Evolutionary conservation across 2,329 filamentous ascomycete species (phyloP).

Genomic region (Hypoxylon sp.): DNA sequence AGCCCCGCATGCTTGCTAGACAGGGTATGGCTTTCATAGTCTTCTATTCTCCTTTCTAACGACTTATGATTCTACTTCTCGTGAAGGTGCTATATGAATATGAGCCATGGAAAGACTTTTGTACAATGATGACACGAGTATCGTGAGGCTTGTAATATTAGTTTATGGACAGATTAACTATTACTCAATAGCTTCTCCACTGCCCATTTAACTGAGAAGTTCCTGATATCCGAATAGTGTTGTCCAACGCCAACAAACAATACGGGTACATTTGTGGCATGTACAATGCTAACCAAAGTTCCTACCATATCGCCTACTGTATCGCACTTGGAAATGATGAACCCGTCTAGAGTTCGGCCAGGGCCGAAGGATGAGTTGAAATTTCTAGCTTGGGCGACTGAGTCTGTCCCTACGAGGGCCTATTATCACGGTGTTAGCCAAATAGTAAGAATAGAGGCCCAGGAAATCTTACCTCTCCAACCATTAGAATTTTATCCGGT

Average conservation of each 20-base stretch:
- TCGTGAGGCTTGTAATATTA: constrained; percentile 1
- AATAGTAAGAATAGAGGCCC: background rate
- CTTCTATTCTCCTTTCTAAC: background rate
- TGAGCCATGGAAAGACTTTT: background rate
- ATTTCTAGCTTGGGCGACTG: constrained; percentile 94
- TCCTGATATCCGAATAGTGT: constrained; percentile 77
- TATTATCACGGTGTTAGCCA: constrained; percentile 50
- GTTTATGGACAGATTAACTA: constrained; percentile 53
- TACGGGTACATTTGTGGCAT: constrained; percentile 96
- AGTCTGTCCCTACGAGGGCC: constrained; percentile 95
- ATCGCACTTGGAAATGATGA: constrained; percentile 98
- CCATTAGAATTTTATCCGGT: constrained; percentile 99
- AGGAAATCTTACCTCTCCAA: constrained; percentile 70
- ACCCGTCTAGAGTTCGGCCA: constrained; percentile 87
- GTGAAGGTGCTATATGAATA: background rate
- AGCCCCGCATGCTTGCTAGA: background rate
- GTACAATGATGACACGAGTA: constrained; percentile 17
- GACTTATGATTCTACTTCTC: background rate
- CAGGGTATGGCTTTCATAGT: background rate
- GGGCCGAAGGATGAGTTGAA: constrained; percentile 94
- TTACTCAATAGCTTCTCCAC: constrained; percentile 75
- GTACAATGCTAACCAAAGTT: constrained; percentile 95
- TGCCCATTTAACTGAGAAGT: constrained; percentile 78
- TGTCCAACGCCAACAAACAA: constrained; percentile 86
- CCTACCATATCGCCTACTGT: constrained; percentile 99